Evolutionary conservation across 805 yeast species (phyloP), one percentile per base, ranked within the genome.

Genomic region (Debaryomyces castellii): DNA sequence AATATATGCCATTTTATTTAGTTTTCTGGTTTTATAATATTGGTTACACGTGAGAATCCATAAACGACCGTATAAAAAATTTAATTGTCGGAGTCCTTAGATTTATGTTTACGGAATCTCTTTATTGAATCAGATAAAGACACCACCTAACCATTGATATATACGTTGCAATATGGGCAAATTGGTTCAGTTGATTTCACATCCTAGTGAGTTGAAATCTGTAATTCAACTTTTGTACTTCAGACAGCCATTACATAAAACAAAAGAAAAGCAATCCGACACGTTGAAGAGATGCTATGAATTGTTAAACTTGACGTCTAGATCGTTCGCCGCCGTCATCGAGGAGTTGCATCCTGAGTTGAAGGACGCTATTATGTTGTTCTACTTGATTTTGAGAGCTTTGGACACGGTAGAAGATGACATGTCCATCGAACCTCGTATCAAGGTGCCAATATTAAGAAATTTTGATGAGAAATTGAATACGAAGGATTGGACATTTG

Each of bases 381-480:
- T 94, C 67, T 94, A 94, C 66, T 67, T 94, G 45, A 77, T 90
- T 18, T 71, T 94, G 52, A 79, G 99, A 49, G 99, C 96, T 1
- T 78, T 94, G 57, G 99, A 94, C 62, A 94, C 99, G 1, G 78
- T 94, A 45, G 99, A 94, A 65, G 99, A 94, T 65, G 98, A 94
- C 64, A 90, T 90, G 95, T 79, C 94, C 7, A 70, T 94, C 47
- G 85, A 81, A 50, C 83, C 87, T 4, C 73, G 75, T 17, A 55
- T 81, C 48, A 94, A 94, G 68, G 69, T 90, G 21, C 90, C 94
- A 2, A 63, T 90, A 41, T 75, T 94, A 53, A 76, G 92, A 48
- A 53, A 62, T 2, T 94, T 94, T 66, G 74, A 82, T 61, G 66
- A 77, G 23, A 83, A 86, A 49, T 74, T 94, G 53, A 69, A 73